Percentiles rank a stretch among this genome's conserved stretches.
These are phyloP conservation scores for Gossypium bickii DNA, from an alignment of 345 rosid genomes.

Conservation along the genomic window DNA sequence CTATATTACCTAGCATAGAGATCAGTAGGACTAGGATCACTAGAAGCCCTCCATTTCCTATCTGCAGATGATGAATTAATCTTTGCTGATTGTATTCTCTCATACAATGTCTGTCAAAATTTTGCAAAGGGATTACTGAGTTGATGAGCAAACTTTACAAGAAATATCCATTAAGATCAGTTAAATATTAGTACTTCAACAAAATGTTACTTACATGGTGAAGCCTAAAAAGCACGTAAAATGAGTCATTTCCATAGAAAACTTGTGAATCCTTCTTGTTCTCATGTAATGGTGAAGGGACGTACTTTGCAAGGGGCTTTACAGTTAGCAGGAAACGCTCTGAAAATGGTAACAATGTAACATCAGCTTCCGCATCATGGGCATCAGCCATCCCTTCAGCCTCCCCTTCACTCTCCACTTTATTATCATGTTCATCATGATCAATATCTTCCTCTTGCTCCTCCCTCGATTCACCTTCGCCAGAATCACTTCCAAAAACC, in stretches of 20 bases:
- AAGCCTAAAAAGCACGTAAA: conserved; percentile 88
- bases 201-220: conserved; percentile 64
- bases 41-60: conserved; percentile 84
- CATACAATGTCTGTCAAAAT: conserved; percentile 65
- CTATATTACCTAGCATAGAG: conserved; percentile 70
- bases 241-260: conserved; percentile 95
- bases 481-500: conserved; percentile 85
- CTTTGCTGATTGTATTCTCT: conserved; percentile 87
- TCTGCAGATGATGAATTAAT: conserved; percentile 82
- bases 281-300: conserved; percentile 41
- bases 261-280: conserved; percentile 49
- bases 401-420: conserved; percentile 94
- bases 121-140: background rate
- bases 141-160: conserved; percentile 13
- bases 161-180: conserved; percentile 7
- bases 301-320: conserved; percentile 87
- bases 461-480: conserved; percentile 77
- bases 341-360: conserved; percentile 53
- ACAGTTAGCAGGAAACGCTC: conserved; percentile 58
- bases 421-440: conserved; percentile 57
- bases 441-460: conserved; percentile 75
- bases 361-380: conserved; percentile 74
- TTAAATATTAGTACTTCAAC: background rate
- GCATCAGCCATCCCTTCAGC: conserved; percentile 83
- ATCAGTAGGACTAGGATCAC: conserved; percentile 58